Percentiles rank a stretch among this genome's conserved stretches.
These are phyloP conservation scores for Teratosphaeria zuluensis DNA, from an alignment of 2,329 filamentous ascomycete genomes.

Conservation along the genomic window DNA sequence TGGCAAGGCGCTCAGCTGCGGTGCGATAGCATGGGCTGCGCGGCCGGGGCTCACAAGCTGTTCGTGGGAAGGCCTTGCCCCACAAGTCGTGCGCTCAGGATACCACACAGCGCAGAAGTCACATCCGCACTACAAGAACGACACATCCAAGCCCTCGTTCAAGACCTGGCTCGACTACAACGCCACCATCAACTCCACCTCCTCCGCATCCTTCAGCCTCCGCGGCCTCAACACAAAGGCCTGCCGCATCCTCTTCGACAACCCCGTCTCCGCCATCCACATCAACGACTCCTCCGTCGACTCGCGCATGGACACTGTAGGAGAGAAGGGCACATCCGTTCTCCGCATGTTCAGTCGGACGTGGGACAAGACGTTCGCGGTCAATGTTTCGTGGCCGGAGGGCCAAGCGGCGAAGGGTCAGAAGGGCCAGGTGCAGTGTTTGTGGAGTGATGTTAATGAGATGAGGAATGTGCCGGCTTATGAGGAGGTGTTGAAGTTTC, in stretches of 20 bases:
- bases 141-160: background rate
- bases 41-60: constrained; percentile 53
- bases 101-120: background rate
- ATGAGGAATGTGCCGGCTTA: constrained; percentile 67
- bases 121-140: constrained; percentile 2
- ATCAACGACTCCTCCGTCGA: constrained; percentile 41
- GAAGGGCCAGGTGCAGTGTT: constrained; percentile 61
- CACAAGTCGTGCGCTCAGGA: constrained; percentile 46
- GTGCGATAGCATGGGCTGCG: constrained; percentile 30
- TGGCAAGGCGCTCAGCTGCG: constrained; percentile 43
- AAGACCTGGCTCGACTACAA: constrained; percentile 57
- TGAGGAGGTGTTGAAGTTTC: constrained; percentile 66
- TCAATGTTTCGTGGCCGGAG: constrained; percentile 60
- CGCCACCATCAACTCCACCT: constrained; percentile 39
- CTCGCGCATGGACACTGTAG: constrained; percentile 29
- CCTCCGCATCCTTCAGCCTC: constrained; percentile 54
- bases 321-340: constrained; percentile 53
- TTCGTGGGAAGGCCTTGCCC: constrained; percentile 58
- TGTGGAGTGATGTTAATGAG: constrained; percentile 79
- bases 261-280: constrained; percentile 54
- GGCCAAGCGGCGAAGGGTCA: constrained; percentile 30
- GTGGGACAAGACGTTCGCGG: constrained; percentile 67
- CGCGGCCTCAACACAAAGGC: constrained; percentile 65
- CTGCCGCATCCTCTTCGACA: constrained; percentile 64
- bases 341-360: constrained; percentile 74